Base-by-base conservation (phyloP, 495 filamentous ascomycete species). In the Tuber umbilicatum region DNA sequence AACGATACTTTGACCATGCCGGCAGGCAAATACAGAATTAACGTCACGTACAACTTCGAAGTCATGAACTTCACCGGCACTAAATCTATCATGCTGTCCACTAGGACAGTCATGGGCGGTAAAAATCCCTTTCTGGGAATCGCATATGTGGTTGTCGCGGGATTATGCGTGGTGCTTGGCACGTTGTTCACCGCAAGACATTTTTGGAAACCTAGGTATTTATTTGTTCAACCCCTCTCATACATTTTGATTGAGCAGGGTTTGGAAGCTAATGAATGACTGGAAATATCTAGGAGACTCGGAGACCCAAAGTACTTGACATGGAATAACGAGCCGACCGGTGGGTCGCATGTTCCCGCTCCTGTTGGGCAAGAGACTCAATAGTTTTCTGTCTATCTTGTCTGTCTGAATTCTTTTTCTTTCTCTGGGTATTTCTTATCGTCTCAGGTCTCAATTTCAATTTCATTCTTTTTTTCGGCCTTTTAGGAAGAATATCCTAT, bases 121-220 rank as follows among this genome's bases (percentile, higher is more conserved):
- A 92, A 91, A 81, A 99, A 99, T 83, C 92, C 94, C 31, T 97
- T 97, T 86, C 89, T 97, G 72, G 95, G 95, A 70, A 98, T 98
- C 80, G 93, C 94, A 67, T 99, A 97, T 84, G 86, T 98, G 41
- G 92, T 97, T 55, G 93, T 99, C 35, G 94, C 93, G 67, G 95
- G 94, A 68, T 87, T 97, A 76, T 99, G 96, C 84, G 88, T 98
- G 72, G 83, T 97, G 31, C 87, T 99, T 16, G 94, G 94, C 31
- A 86, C 90, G 23, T 80, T 97, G 71, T 99, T 99, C 84, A 94
- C 94, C 19, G 85, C 92, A 74, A 93, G 93, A 16, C 93, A 97
- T 85, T 86, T 97, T 75, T 89, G 98, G 82, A 94, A 92, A 81
- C 95, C 94, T 55, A 89, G 91, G 91, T 93, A 87, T 77, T 86